phyloP scores from a whole-genome alignment of 805 yeast species.

The Metschnikowia continentalis region DNA sequence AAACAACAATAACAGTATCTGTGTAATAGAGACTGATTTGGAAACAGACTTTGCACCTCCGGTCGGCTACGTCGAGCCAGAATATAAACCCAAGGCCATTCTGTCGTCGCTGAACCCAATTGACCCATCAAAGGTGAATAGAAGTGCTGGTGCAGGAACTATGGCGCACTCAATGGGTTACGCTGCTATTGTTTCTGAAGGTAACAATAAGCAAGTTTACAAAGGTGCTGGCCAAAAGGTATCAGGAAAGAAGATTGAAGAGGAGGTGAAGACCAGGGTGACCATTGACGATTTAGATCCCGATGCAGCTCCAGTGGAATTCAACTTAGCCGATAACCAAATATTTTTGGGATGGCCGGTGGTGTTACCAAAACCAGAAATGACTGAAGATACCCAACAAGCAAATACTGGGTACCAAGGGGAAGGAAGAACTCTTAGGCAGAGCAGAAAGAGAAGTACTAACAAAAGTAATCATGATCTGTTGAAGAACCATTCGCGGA shows the following conservation, averaged over 20 bases:
- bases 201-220: constrained; percentile 31
- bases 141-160: constrained; percentile 51
- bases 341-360: constrained; percentile 92
- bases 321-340: constrained; percentile 77
- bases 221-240: constrained; percentile 66
- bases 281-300: constrained; percentile 45
- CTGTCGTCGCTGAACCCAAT: constrained; percentile 32
- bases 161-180: constrained; percentile 77
- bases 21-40: constrained; percentile 94
- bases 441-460: constrained; percentile 66
- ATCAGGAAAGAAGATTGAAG: constrained; percentile 49
- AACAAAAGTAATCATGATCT: constrained; percentile 38
- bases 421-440: constrained; percentile 71
- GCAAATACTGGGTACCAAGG: constrained; percentile 46
- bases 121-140: constrained; percentile 31
- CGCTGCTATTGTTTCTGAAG: constrained; percentile 49
- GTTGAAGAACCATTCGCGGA: constrained; percentile 58
- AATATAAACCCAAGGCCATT: constrained; percentile 43
- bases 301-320: constrained; percentile 64
- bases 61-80: constrained; percentile 95
- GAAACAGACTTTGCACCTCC: constrained; percentile 99
- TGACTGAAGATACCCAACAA: constrained; percentile 22
- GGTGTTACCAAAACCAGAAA: constrained; percentile 38
- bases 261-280: constrained; percentile 20
- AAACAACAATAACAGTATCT: constrained; percentile 58